Conservation (phyloP, 306 rosid species). For the Cicer pinnatifidum region DNA sequence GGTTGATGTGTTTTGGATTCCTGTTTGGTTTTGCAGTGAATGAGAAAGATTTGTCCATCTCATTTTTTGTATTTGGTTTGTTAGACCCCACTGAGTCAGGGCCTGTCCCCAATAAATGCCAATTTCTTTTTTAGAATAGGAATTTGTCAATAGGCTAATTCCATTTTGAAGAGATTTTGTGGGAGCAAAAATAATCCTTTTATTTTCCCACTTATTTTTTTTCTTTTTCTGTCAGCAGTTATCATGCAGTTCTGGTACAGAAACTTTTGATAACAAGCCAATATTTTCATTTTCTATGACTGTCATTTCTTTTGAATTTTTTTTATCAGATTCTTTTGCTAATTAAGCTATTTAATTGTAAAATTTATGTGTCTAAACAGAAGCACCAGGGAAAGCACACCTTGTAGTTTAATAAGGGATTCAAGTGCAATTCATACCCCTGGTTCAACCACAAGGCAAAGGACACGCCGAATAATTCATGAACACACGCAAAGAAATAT, state of each 20-base stretch:
- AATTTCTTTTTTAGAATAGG: slow-evolving; percentile 40
- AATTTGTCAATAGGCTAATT: slow-evolving; percentile 47
- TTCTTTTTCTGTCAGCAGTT: slow-evolving; percentile 47
- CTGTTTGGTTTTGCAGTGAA: slow-evolving; percentile 45
- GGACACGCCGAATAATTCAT: slow-evolving; percentile 43
- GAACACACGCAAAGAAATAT: slow-evolving; percentile 56
- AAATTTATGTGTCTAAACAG: slow-evolving; percentile 43
- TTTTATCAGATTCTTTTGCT: slow-evolving; percentile 16
- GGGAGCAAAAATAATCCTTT: slow-evolving; percentile 23
- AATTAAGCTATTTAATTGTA: slow-evolving; percentile 8
- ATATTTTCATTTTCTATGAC: slow-evolving; percentile 28
- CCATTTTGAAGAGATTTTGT: slow-evolving; percentile 29
- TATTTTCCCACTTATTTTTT: slow-evolving; percentile 37
- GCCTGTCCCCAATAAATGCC: slow-evolving; percentile 51
- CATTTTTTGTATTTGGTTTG: slow-evolving; percentile 46
- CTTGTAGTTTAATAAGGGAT: slow-evolving; percentile 75
- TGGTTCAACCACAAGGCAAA: slow-evolving; percentile 69
- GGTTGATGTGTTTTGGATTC: slow-evolving; percentile 48
- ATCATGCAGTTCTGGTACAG: slow-evolving; percentile 46
- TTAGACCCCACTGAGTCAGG: slow-evolving; percentile 51
- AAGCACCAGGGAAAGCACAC: slow-evolving; percentile 81
- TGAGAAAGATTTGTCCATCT: slow-evolving; percentile 56
- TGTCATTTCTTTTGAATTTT: not conserved
- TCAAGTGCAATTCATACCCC: slow-evolving; percentile 58
- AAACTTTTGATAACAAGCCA: slow-evolving; percentile 42